Evolutionary conservation across 805 yeast species (phyloP).

Genomic region (Schwanniomyces sp.): DNA sequence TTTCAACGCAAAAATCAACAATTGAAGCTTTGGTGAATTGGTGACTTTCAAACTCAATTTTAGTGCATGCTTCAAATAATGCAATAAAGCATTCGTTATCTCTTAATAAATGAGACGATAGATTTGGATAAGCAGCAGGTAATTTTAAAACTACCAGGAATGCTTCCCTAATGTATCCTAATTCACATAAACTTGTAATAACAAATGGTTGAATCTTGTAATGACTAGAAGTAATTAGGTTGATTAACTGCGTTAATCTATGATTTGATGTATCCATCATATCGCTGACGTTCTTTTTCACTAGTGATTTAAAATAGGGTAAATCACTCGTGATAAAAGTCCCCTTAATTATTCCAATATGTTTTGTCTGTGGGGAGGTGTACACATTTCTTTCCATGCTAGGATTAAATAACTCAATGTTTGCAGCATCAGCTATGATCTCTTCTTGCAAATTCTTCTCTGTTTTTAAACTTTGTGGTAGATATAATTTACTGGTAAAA

Average conservation of each 20-base stretch:
- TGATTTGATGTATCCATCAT: conserved; percentile 5
- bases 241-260: conserved; percentile 12
- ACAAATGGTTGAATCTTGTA: conserved; percentile 25
- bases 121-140: conserved; percentile 9
- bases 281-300: conserved; percentile 15
- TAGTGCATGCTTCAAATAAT: conserved; percentile 9
- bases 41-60: not conserved
- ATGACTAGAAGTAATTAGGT: conserved; percentile 21
- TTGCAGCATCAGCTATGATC: not conserved
- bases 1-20: not conserved
- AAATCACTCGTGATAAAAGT: conserved; percentile 25
- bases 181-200: conserved; percentile 24
- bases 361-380: conserved; percentile 14
- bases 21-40: not conserved
- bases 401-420: conserved; percentile 19
- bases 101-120: conserved; percentile 6
- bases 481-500: not conserved
- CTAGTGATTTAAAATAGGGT: conserved; percentile 26
- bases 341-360: conserved; percentile 29
- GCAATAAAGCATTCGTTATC: conserved; percentile 12
- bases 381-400: conserved; percentile 26
- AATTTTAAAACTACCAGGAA: conserved; percentile 20
- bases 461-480: not conserved
- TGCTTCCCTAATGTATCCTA: conserved; percentile 24
- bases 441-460: conserved; percentile 4